phyloP scores from a whole-genome alignment of 345 rosid genomes.

The Citrus cavaleriei region DNA sequence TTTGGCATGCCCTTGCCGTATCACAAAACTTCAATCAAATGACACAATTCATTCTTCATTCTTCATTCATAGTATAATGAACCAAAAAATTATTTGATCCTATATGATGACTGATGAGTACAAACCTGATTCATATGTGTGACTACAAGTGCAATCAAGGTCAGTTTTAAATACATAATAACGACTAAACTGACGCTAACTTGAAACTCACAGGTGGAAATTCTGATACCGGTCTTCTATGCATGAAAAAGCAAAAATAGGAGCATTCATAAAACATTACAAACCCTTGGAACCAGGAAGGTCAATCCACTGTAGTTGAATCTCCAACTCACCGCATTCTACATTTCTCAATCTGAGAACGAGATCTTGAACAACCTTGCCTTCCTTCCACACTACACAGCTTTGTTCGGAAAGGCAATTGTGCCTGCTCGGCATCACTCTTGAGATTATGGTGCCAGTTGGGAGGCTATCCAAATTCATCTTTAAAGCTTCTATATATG shows the following conservation, averaged over 20 bases:
- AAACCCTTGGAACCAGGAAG: constrained; percentile 70
- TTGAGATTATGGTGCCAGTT: constrained; percentile 57
- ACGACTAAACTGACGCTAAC: neutral
- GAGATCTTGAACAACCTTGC: constrained; percentile 59
- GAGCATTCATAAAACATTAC: constrained; percentile 9
- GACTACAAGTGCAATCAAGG: neutral
- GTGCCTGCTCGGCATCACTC: constrained; percentile 44
- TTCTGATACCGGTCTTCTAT: neutral
- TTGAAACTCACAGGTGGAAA: neutral
- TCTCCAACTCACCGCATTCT: constrained; percentile 86
- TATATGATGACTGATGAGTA: neutral
- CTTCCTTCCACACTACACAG: constrained; percentile 36
- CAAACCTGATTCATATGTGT: neutral
- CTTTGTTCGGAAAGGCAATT: constrained; percentile 79
- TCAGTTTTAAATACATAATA: neutral
- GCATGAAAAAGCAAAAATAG: neutral
- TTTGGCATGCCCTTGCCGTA: neutral
- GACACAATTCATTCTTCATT: neutral
- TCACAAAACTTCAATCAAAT: neutral
- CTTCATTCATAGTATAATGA: neutral
- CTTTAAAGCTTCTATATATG: constrained; percentile 60
- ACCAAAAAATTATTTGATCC: neutral
- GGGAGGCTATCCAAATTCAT: constrained; percentile 52
- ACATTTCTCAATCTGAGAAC: constrained; percentile 72
- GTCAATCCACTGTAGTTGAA: constrained; percentile 82